Evolutionary conservation across 768 basidiomycete species (phyloP).

Genomic region (Tulasnella sp.): DNA sequence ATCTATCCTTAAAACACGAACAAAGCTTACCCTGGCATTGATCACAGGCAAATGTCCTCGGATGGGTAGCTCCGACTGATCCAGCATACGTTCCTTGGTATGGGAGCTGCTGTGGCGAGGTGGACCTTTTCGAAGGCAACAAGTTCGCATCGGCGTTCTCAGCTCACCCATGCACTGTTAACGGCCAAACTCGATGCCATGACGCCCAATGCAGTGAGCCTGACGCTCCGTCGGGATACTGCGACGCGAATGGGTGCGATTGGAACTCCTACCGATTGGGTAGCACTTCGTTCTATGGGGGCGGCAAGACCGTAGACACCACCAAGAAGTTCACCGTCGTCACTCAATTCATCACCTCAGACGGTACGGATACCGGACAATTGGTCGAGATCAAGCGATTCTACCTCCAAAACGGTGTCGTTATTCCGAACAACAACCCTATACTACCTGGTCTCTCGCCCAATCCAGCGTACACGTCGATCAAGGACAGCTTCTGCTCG

Average conservation of each 20-base stretch:
- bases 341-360: not conserved
- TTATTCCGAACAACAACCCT: not conserved
- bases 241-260: not conserved
- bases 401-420: not conserved
- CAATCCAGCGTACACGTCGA: not conserved
- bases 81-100: constrained; percentile 36
- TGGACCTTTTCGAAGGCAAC: constrained; percentile 9
- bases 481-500: not conserved
- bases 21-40: not conserved
- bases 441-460: constrained; percentile 40
- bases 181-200: not conserved
- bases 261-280: not conserved
- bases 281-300: not conserved
- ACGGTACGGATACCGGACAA: not conserved
- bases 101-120: not conserved
- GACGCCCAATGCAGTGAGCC: not conserved
- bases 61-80: not conserved
- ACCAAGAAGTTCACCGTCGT: not conserved
- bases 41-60: not conserved
- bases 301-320: not conserved
- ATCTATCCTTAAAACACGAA: not conserved
- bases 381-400: not conserved
- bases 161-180: not conserved
- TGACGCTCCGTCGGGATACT: not conserved
- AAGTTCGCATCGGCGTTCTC: not conserved